Evolutionary conservation across 169 alveolate genomes (phyloP).

Genomic region (Toxoplasma gondii): DNA sequence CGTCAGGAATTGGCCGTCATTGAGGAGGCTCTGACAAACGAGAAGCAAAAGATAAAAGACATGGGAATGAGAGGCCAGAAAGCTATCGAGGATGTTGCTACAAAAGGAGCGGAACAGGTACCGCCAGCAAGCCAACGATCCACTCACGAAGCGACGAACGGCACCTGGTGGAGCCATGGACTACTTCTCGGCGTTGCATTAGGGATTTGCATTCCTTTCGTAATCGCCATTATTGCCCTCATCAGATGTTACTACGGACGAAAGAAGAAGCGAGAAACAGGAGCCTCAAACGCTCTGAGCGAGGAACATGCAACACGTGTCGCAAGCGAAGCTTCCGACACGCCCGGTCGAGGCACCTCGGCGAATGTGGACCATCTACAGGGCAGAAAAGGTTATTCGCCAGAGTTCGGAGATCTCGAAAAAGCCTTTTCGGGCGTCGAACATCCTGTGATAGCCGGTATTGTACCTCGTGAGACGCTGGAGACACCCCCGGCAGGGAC

Average conservation of each 20-base stretch:
- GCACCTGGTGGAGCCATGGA: background rate
- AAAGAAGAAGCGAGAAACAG: background rate
- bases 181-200: slow-evolving; percentile 5
- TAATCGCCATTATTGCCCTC: background rate
- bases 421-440: background rate
- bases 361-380: background rate
- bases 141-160: background rate
- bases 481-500: background rate
- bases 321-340: background rate
- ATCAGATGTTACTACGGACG: background rate
- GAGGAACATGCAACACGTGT: background rate
- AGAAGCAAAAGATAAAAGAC: background rate
- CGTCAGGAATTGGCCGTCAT: background rate
- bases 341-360: background rate
- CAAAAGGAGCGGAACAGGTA: background rate
- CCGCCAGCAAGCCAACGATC: background rate
- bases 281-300: background rate
- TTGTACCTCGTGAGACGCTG: background rate
- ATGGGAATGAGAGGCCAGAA: background rate
- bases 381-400: background rate
- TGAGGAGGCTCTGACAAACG: background rate
- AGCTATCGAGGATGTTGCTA: background rate
- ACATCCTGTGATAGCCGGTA: background rate
- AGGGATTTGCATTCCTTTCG: slow-evolving; percentile 18
- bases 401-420: slow-evolving; percentile 11